Conservation (phyloP, 1,284 basidiomycete genomes). For the Ustilago xerochloae region DNA sequence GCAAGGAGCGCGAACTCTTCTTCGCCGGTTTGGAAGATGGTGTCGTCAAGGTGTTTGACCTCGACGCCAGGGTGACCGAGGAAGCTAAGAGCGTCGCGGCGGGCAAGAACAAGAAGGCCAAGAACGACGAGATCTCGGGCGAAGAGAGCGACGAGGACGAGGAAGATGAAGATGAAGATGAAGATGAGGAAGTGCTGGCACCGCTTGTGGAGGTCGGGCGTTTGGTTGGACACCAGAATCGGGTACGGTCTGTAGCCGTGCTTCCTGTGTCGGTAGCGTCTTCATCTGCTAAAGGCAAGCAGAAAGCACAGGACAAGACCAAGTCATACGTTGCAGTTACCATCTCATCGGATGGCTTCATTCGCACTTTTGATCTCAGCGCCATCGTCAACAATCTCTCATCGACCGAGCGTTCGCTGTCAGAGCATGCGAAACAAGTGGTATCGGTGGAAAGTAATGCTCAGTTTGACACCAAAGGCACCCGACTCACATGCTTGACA, state of each 20-base stretch:
- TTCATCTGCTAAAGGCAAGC: conserved; percentile 8
- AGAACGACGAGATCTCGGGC: conserved; percentile 15
- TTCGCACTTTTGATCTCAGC: conserved; percentile 62
- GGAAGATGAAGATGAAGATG: conserved; percentile 27
- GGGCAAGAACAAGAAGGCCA: conserved; percentile 14
- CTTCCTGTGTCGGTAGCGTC: conserved; percentile 30
- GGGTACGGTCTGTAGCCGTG: conserved; percentile 51
- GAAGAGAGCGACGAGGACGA: conserved; percentile 25
- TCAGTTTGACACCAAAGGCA: conserved; percentile 58
- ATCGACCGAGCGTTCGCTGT: background rate
- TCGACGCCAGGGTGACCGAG: conserved; percentile 31
- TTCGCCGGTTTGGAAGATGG: conserved; percentile 55
- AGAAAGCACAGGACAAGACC: conserved; percentile 9
- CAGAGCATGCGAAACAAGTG: conserved; percentile 12
- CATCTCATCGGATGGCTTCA: conserved; percentile 65
- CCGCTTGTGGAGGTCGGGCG: conserved; percentile 54
- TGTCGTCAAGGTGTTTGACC: conserved; percentile 51
- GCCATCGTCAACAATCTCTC: conserved; percentile 28
- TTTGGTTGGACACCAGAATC: conserved; percentile 62
- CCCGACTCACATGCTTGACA: conserved; percentile 63
- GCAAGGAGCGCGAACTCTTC: conserved; percentile 53
- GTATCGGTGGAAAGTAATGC: conserved; percentile 43
- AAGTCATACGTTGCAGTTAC: conserved; percentile 48
- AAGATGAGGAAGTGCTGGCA: conserved; percentile 28
- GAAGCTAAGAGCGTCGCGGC: background rate